Evolutionary conservation across 129 eudicot genomes (phyloP).

Genomic region (Artemisia annua): DNA sequence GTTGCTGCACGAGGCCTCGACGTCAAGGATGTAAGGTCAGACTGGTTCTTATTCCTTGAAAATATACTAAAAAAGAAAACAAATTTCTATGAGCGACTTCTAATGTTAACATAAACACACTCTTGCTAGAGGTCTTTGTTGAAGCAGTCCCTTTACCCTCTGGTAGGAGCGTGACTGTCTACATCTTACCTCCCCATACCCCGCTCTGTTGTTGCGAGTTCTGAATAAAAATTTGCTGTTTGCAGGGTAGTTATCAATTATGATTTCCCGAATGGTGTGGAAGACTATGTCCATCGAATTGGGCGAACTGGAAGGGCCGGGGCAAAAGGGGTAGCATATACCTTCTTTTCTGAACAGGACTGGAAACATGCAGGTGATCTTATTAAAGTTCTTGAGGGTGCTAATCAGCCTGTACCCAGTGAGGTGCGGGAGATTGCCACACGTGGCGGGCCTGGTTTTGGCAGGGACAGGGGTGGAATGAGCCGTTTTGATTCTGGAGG

Average conservation of each 20-base stretch:
- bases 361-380: constrained; percentile 87
- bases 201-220: neutral
- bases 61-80: neutral
- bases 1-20: constrained; percentile 98
- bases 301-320: constrained; percentile 98
- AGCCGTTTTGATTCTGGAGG: constrained; percentile 5
- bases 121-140: neutral
- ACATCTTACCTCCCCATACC: no score
- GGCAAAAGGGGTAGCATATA: constrained; percentile 84
- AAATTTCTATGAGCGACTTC: neutral
- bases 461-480: constrained; percentile 53
- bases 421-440: constrained; percentile 74
- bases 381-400: constrained; percentile 83
- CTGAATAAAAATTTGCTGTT: neutral
- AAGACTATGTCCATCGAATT: constrained; percentile 92
- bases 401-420: constrained; percentile 78
- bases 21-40: constrained; percentile 78
- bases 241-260: constrained; percentile 88
- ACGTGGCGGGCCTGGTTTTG: constrained; percentile 75
- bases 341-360: constrained; percentile 90
- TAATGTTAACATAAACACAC: neutral
- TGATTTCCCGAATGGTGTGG: constrained; percentile 92
- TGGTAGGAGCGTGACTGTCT: no score
- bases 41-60: neutral
- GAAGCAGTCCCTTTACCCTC: no score